Evolutionary conservation across 2,329 filamentous ascomycete species (phyloP), one percentile per base, ranked within the genome.

Genomic region (Penicillium sp.): DNA sequence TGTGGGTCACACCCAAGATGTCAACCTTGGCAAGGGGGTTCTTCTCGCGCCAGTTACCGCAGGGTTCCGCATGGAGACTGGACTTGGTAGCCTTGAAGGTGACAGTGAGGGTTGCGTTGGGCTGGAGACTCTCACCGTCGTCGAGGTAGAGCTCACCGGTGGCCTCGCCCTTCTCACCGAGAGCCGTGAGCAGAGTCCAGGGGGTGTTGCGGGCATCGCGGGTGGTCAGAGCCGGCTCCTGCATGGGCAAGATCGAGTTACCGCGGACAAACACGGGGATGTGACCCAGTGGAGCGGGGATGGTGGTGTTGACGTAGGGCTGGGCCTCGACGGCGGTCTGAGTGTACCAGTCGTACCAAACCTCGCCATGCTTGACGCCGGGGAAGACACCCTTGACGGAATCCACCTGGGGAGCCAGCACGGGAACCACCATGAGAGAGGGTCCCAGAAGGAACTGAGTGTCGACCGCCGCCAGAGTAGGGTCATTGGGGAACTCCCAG

Each of bases 321-420:
- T 70, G 51, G 0, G 73, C 77, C 12, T 71, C 60, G 3, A 88
- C 72, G 0, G 73, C 73, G 0, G 74, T 75, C 43, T 82, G 79
- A n/a, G 78, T 85, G 66, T 89, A 89, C 85, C 85, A 90, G 64
- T 90, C 86, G 59, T 89, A 90, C 83, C 85, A 90, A 2, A 81
- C 65, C 36, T 80, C 78, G 3, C 74, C 82, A 1, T 76, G 66
- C 2, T 75, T 74, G 2, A 82, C 66, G 5, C 85, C 85, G 0
- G 86, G 86, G 65, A 90, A 89, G 3, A 88, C 78, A 27, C 82
- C 85, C 26, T 79, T 70, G 6, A 88, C 84, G 1, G 74, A 78
- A 13, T 79, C 78, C 6, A 79, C 82, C 53, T 82, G 81, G 3
- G 75, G 78, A 1, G 62, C 64, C 4, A 89, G 76, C 0, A 85